These are phyloP conservation scores for Tricharina praecox DNA, from an alignment of 495 filamentous ascomycete species.

Conservation along the genomic window DNA sequence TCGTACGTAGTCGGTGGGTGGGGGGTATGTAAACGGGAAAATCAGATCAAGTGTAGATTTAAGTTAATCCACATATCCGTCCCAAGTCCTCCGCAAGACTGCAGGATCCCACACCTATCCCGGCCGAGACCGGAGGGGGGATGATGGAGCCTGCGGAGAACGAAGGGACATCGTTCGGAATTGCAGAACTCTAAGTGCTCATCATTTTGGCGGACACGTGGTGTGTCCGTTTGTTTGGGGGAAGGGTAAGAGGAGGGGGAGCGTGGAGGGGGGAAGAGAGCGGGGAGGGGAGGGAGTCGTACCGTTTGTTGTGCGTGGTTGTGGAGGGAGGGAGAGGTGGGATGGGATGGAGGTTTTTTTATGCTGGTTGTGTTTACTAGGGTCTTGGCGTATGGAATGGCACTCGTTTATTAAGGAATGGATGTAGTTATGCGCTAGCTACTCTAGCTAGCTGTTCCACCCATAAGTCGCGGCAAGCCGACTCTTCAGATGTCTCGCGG, in stretches of 20 bases:
- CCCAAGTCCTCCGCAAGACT: background rate
- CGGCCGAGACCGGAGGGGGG: background rate
- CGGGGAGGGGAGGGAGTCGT: background rate
- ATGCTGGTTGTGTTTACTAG: background rate
- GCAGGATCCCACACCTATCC: background rate
- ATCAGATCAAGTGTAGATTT: slow-evolving; percentile 6
- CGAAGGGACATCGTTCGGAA: background rate
- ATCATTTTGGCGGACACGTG: too few species aligned
- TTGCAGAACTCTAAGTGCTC: slow-evolving; percentile 3
- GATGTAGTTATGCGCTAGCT: background rate
- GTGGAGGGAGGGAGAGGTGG: background rate
- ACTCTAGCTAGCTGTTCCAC: slow-evolving; percentile 8
- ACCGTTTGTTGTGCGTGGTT: background rate
- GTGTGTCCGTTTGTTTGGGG: too few species aligned
- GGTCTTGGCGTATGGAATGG: background rate
- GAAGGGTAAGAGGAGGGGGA: too few species aligned
- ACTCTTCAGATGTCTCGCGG: slow-evolving; percentile 63
- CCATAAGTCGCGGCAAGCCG: slow-evolving; percentile 59
- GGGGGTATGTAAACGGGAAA: too few species aligned
- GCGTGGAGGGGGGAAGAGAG: background rate
- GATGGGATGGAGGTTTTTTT: background rate
- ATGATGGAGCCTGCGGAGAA: background rate
- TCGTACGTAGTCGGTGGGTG: too few species aligned
- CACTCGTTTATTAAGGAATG: background rate
- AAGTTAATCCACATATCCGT: background rate